These are phyloP conservation scores for Leccinum subtestaceum DNA, from an alignment of 768 basidiomycete genomes.

Conservation along the genomic window DNA sequence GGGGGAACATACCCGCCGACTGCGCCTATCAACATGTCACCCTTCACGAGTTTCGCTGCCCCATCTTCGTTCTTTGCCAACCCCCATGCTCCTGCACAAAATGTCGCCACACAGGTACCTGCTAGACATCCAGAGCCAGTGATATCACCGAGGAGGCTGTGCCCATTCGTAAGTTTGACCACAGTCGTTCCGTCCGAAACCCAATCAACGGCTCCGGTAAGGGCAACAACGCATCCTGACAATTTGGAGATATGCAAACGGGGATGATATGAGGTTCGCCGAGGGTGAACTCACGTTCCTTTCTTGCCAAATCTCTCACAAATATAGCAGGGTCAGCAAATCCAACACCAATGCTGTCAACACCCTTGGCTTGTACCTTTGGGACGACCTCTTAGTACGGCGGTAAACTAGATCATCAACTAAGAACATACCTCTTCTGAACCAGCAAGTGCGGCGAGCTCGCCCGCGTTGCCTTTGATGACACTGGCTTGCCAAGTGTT, in stretches of 20 bases:
- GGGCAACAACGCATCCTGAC: constrained; percentile 73
- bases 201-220: constrained; percentile 81
- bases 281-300: constrained; percentile 57
- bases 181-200: constrained; percentile 77
- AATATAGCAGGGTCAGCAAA: constrained; percentile 74
- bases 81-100: constrained; percentile 65
- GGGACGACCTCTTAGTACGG: neutral
- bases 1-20: constrained; percentile 62
- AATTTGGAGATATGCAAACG: neutral
- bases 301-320: constrained; percentile 64
- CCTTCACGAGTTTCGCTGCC: constrained; percentile 54
- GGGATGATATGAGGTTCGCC: neutral
- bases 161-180: constrained; percentile 72
- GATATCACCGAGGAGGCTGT: constrained; percentile 68
- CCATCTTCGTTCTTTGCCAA: constrained; percentile 27
- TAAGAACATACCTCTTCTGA: constrained; percentile 59
- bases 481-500: constrained; percentile 81
- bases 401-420: neutral
- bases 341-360: constrained; percentile 77
- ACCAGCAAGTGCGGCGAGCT: constrained; percentile 77
- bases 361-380: constrained; percentile 74
- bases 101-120: constrained; percentile 75
- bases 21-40: constrained; percentile 75
- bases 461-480: constrained; percentile 93
- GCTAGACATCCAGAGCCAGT: constrained; percentile 90